Evolutionary conservation across 306 rosid species (phyloP).

Genomic region (Prunus kanzakura): DNA sequence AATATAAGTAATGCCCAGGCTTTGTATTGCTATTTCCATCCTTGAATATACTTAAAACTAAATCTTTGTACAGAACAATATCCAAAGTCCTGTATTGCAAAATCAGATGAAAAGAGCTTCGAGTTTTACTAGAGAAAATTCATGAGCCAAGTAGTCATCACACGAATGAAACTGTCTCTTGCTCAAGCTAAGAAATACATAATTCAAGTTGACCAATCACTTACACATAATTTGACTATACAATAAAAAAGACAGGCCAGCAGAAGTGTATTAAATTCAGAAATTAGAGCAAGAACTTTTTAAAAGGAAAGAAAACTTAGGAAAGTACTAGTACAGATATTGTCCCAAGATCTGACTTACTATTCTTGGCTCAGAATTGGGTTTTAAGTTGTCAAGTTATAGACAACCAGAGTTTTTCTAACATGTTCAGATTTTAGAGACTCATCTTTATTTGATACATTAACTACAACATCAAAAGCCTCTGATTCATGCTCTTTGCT

Average conservation of each 20-base stretch:
- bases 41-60: background rate
- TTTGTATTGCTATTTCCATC: background rate
- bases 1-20: background rate
- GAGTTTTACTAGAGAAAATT: background rate
- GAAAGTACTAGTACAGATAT: background rate
- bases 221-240: too few species aligned
- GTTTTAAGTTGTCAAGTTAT: conserved; percentile 20
- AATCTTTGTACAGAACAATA: background rate
- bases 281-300: background rate
- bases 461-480: conserved; percentile 26
- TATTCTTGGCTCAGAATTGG: conserved; percentile 18
- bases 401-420: conserved; percentile 18
- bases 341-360: conserved; percentile 15
- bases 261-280: background rate
- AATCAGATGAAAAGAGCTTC: background rate
- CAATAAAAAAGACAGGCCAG: too few species aligned
- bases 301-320: background rate
- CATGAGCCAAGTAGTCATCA: background rate
- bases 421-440: conserved; percentile 10
- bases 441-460: conserved; percentile 26
- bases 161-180: background rate
- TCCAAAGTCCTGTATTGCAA: background rate
- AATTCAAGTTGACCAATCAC: too few species aligned
- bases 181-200: too few species aligned
- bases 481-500: conserved; percentile 15